These are phyloP conservation scores for Striga hermonthica DNA, from an alignment of 305 asterid genomes.

Conservation along the genomic window DNA sequence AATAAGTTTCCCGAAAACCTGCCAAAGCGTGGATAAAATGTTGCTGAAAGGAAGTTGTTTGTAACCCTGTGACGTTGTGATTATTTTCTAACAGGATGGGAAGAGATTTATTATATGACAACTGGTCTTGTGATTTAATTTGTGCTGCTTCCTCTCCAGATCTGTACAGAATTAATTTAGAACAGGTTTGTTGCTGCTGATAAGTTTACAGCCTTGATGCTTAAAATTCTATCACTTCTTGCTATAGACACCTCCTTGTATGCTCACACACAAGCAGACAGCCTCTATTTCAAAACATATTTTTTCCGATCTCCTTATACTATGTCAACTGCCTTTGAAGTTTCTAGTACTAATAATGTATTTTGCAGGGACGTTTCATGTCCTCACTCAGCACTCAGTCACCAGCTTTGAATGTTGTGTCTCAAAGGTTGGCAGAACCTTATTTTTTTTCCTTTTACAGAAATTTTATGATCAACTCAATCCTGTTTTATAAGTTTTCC, in stretches of 20 bases:
- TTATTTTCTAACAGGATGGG: conserved; percentile 74
- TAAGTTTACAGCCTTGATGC: conserved; percentile 24
- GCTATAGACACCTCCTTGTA: background rate
- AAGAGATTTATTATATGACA: conserved; percentile 81
- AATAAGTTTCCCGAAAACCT: conserved; percentile 6
- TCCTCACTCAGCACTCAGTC: conserved; percentile 79
- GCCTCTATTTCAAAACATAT: background rate
- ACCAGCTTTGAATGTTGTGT: conserved; percentile 85
- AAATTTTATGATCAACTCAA: conserved; percentile 14
- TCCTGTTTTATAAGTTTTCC: conserved; percentile 3
- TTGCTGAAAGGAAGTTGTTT: conserved; percentile 3
- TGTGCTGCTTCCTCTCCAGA: conserved; percentile 99
- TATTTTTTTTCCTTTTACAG: conserved; percentile 14
- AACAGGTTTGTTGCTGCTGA: conserved; percentile 57
- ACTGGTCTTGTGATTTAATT: conserved; percentile 88
- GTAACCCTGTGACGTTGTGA: conserved; percentile 22
- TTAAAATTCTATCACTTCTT: background rate
- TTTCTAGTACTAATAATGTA: conserved; percentile 21
- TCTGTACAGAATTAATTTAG: conserved; percentile 85
- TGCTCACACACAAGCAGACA: background rate
- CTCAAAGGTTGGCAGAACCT: conserved; percentile 59
- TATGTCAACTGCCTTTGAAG: conserved; percentile 4
- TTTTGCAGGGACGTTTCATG: conserved; percentile 79
- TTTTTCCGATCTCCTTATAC: conserved; percentile 6
- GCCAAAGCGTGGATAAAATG: background rate